phyloP scores from a whole-genome alignment of 2,329 filamentous ascomycete genomes.

The Colletotrichum liaoningense region DNA sequence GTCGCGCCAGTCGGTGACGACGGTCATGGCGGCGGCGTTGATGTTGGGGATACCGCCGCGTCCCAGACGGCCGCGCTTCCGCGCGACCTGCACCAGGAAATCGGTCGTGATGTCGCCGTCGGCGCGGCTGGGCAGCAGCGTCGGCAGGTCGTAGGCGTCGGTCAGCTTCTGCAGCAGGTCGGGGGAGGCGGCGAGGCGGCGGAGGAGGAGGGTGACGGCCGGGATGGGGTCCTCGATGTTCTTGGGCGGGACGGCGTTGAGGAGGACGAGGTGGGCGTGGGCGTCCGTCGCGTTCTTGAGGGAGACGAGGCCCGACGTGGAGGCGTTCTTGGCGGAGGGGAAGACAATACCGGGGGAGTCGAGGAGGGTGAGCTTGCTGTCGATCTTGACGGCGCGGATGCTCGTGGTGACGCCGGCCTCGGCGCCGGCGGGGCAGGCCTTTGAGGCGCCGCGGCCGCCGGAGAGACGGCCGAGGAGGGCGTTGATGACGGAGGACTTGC shows the following conservation, averaged over 20 bases:
- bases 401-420: slow-evolving; percentile 93
- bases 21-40: slow-evolving; percentile 86
- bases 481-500: slow-evolving; percentile 97
- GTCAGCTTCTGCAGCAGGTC: slow-evolving; percentile 83
- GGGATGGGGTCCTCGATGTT: slow-evolving; percentile 94
- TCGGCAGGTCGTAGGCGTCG: slow-evolving; percentile 84
- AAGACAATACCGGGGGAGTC: slow-evolving; percentile 97
- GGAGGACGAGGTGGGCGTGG: slow-evolving; percentile 85
- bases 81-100: slow-evolving; percentile 93
- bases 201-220: slow-evolving; percentile 86
- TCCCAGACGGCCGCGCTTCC: slow-evolving; percentile 90
- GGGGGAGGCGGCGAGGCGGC: slow-evolving; percentile 78
- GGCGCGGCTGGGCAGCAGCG: slow-evolving; percentile 74
- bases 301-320: slow-evolving; percentile 53
- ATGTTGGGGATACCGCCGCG: slow-evolving; percentile 93
- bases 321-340: slow-evolving; percentile 69
- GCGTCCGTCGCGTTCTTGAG: slow-evolving; percentile 75
- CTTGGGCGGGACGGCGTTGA: slow-evolving; percentile 93
- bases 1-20: slow-evolving; percentile 97
- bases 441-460: slow-evolving; percentile 69
- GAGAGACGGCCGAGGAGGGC: slow-evolving; percentile 84
- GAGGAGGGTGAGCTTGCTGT: slow-evolving; percentile 92
- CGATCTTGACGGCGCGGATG: slow-evolving; percentile 90
- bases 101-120: slow-evolving; percentile 85
- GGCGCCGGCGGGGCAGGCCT: slow-evolving; percentile 86